Evolutionary conservation across 2,329 filamentous ascomycete genomes (phyloP), one percentile per base, ranked within the genome.

Genomic region (Diaporthe citri): DNA sequence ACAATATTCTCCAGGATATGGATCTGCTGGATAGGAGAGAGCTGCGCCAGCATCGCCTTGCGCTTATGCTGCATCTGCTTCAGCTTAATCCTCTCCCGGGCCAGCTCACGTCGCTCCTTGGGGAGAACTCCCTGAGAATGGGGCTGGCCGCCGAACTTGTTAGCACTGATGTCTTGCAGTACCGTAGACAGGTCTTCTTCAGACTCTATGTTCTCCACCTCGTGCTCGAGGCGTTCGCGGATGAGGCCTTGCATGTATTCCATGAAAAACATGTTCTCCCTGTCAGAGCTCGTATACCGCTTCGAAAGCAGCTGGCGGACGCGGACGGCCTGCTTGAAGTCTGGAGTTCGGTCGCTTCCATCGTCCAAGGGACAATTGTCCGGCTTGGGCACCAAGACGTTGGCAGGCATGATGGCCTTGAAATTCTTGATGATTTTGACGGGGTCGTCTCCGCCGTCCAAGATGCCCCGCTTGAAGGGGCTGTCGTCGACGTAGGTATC

Each of bases 1-100:
- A 79, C 77, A 1, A 76, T 76, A 7, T 79, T 72, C 48, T 79
- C 79, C 1, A 81, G 69, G 22, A 79, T 70, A 51, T 78, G 76
- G 12, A 81, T 73, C 48, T 79, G 77, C 51, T 79, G 76, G 31
- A 80, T 28, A 5, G 79, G 77, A 13, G 77, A 79, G 20, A 81
- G 71, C 56, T 76, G 73, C 0, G 76, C 72, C 13, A 78, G 69
- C 36, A 71, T 46, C 15, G 74, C 72, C 62, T 67, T 75, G 46
- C 69, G 76, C 20, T 36, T 67, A 28, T 57, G n/a, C 20, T 70
- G 59, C 31, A 76, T 73, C 39, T 71, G 56, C 20, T 12, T 56
- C 2, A 36, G 3, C 31, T n/a, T 6, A 8, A 31, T 1, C 28
- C 52, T 57, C 12, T 25, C n/a, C n/a, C 13, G 15, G 4, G 66